Conservation (phyloP, 306 rosid genomes). For the Prunus kanzakura region DNA sequence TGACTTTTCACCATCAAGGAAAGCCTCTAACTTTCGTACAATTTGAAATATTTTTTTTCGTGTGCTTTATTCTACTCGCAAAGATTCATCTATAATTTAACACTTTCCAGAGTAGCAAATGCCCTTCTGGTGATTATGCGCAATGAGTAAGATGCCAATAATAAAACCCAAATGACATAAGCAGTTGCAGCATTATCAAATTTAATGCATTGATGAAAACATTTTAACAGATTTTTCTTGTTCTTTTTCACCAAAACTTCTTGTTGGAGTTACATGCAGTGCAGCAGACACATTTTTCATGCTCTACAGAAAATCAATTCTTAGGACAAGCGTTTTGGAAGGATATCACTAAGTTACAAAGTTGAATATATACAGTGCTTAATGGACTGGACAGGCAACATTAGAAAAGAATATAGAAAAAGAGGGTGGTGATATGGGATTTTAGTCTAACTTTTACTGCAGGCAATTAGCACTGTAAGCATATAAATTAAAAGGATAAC, state of each 20-base stretch:
- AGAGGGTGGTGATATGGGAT: background rate
- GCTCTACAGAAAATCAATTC: background rate
- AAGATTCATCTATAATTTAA: conserved; percentile 17
- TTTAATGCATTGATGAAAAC: too few relatives aligned
- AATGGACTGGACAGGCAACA: background rate
- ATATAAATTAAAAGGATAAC: background rate
- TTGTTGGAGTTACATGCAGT: too few relatives aligned
- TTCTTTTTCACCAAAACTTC: too few relatives aligned
- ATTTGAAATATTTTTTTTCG: background rate
- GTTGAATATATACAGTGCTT: background rate
- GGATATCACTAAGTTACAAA: background rate
- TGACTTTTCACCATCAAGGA: conserved; percentile 34
- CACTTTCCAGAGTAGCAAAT: conserved; percentile 4
- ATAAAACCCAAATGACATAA: background rate
- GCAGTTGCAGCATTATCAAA: background rate
- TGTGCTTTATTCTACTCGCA: conserved; percentile 22
- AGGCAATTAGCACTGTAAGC: background rate
- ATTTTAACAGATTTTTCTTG: too few relatives aligned
- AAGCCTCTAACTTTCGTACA: conserved; percentile 10
- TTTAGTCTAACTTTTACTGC: background rate
- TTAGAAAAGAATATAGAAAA: background rate
- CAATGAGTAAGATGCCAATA: background rate
- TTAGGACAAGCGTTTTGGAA: background rate
- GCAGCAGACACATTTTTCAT: too few relatives aligned
- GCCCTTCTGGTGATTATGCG: background rate